phyloP scores from a whole-genome alignment of 177 flowering plant species.

The Tripterygium wilfordii region DNA sequence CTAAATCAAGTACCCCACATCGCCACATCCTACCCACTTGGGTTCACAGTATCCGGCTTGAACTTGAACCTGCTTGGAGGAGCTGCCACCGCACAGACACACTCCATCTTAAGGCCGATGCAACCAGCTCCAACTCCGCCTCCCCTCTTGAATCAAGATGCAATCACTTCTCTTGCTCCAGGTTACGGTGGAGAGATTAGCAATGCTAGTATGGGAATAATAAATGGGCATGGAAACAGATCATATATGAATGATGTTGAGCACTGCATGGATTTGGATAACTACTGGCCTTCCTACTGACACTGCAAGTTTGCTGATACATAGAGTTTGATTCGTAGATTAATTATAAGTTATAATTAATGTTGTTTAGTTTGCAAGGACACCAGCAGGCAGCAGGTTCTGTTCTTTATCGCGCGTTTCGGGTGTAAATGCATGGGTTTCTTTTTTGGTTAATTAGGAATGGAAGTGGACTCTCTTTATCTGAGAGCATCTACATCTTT shows the following conservation, averaged over 20 bases:
- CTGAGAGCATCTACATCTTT: no score
- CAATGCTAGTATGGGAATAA: no score
- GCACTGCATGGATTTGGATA: slow-evolving; percentile 57
- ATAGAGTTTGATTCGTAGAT: no score
- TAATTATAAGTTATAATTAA: no score
- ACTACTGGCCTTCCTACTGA: slow-evolving; percentile 58
- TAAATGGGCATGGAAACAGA: slow-evolving; percentile 16
- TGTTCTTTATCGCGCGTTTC: no score
- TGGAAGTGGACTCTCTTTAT: no score
- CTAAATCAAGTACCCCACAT: slow-evolving; percentile 32
- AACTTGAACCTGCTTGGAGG: slow-evolving; percentile 69
- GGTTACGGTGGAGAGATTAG: slow-evolving; percentile 26
- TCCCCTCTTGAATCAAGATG: slow-evolving; percentile 16
- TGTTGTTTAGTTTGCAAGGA: no score
- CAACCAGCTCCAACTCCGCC: slow-evolving; percentile 8
- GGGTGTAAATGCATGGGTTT: no score
- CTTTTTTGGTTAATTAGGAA: no score
- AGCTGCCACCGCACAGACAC: slow-evolving; percentile 17
- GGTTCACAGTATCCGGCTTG: slow-evolving; percentile 67
- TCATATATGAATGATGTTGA: slow-evolving; percentile 44
- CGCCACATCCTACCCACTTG: slow-evolving; percentile 36
- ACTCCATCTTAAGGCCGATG: slow-evolving; percentile 19
- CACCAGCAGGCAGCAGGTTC: no score
- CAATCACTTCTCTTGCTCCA: slow-evolving; percentile 11
- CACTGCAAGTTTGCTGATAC: no score